Base-by-base conservation (phyloP, 148 eudicot species). In the Arbutus unedo region DNA sequence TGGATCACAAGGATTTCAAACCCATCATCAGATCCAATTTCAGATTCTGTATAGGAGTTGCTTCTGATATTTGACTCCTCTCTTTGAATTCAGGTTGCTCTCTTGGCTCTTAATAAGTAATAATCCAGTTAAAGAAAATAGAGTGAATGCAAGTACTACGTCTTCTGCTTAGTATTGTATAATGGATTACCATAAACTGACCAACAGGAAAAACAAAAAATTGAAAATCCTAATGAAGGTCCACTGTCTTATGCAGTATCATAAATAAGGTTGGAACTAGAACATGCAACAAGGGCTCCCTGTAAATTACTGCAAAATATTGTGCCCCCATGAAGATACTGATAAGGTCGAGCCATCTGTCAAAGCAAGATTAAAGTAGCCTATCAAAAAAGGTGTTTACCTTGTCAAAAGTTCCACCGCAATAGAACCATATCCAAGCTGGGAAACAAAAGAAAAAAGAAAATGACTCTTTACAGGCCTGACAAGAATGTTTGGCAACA, bases 341-440 rank as follows among this genome's bases (percentile, higher is more conserved):
- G 15, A 67, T 4, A 31, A 71, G 76, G 23, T 44, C 16, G 23
- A 44, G 23, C 50, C 10, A 47, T 50, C 47, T 6, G 51, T 79
- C 23, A 68, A 51, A 51, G 54, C 18, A 38, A 67, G 8, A 49
- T 10, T 57, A 19, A 66, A 73, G 76, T 8, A 55, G 21, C 31
- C 70, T 7, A 13, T 53, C 18, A 43, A 71, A 80, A 79, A 25
- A 8, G 4, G 49, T 49, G 64, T 56, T 72, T 89, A 96, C 99
- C 97, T 94, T 75, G 92, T 71, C 87, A 94, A 85, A 50, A 90
- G 93, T 87, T 94, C 94, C 81, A 96, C 93, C 0, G 99, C 99
- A 73, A 85, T 85, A 45, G 99, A 91, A 76, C 99, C 99, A 90
- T 96, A 96, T 77, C 99, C 99, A 92, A 90, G 92, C 99, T 96